Evolutionary conservation across 345 rosid species (phyloP), one percentile per base, ranked within the genome.

Genomic region (Ceriops decandra): DNA sequence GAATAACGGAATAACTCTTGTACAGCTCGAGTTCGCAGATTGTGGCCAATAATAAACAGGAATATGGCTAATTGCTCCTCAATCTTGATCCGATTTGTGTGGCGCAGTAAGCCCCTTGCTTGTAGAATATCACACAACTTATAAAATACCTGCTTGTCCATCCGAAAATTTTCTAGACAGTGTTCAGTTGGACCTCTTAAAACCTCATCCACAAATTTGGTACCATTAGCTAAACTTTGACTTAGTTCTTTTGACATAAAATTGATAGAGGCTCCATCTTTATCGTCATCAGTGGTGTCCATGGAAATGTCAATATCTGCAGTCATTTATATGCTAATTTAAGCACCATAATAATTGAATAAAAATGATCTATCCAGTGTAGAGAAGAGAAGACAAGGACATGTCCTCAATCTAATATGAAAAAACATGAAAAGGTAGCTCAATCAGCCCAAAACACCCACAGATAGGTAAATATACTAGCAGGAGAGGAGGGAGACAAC

Each of bases 11-110:
- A 90, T 33, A 82, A 51, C 62, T 90, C 93, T 79, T 89, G 97
- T 38, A 89, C 93, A 74, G 96, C 98, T 57, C 97, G 84, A 56
- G 93, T 93, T 31, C 97, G 87, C 42, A 87, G 85, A 64, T 89
- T 90, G 73, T 93, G 98, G 52, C 98, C 97, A 42, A 90, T 60
- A 64, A 93, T 87, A 81, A 86, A 87, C 75, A 93, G 68, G 74
- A 93, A 90, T 62, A 90, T 93, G 52, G 92, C 97, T 68, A 93
- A 65, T 49, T 93, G 97, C 82, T 89, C 98, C 78, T 93, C 97
- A 67, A 90, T 89, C 83, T 85, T 93, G 76, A 90, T 86, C 49
- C 96, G 85, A 63, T 84, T 90, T 8, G 98, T 93, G 73, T 93
- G 97, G n/a, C 92, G 97, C 21, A 93, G 72, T 38, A 89, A 74